Percentiles rank a stretch among this genome's conserved stretches.
Conservation (phyloP, 2,329 filamentous ascomycete genomes). For the Pseudocercospora fuligena region DNA sequence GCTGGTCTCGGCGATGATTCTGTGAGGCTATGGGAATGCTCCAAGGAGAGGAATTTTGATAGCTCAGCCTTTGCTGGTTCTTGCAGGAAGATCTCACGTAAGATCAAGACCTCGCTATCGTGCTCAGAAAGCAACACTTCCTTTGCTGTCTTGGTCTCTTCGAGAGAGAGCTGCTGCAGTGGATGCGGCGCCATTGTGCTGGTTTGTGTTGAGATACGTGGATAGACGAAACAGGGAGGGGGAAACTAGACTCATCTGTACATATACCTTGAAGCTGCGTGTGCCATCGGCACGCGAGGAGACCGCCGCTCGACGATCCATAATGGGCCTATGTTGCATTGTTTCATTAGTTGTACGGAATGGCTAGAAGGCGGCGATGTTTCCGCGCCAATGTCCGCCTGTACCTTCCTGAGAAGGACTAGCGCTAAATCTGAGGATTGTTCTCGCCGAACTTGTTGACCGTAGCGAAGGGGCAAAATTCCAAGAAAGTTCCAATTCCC, state of each 20-base stretch:
- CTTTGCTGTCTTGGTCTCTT: constrained; percentile 32
- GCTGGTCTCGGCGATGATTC: constrained; percentile 36
- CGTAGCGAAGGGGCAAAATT: too few species aligned
- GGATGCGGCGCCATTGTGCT: constrained; percentile 26
- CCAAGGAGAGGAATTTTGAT: constrained; percentile 35
- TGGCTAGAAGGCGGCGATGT: neutral
- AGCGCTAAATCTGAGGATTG: neutral
- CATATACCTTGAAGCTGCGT: constrained; percentile 1
- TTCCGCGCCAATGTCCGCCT: neutral
- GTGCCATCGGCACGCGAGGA: neutral
- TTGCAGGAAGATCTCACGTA: constrained; percentile 38
- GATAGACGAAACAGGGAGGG: neutral
- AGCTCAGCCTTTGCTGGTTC: constrained; percentile 39
- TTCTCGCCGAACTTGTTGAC: neutral
- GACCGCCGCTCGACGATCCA: neutral
- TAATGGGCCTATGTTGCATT: neutral
- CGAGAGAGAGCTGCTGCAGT: constrained; percentile 30
- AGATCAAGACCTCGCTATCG: constrained; percentile 32
- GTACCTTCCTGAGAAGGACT: neutral
- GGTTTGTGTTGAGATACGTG: neutral
- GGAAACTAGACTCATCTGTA: neutral
- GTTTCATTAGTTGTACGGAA: neutral
- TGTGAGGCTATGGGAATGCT: constrained; percentile 35
- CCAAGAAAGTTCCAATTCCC: too few species aligned
- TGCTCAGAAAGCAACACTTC: constrained; percentile 30